Conservation (phyloP, 2,329 filamentous ascomycete species). For the Phaeosphaeriaceae sp. region DNA sequence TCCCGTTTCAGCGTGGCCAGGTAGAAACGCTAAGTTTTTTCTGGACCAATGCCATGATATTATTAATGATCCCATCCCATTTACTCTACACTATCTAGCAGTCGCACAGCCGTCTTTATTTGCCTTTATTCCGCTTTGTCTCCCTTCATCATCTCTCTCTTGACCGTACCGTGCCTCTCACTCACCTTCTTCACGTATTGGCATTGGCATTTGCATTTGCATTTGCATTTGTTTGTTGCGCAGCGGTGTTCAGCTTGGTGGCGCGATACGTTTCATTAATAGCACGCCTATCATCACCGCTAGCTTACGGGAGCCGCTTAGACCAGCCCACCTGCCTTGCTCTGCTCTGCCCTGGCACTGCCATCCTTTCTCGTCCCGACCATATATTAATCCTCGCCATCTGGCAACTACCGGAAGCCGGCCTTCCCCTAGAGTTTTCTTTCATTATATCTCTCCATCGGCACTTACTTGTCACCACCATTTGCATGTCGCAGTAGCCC, state of each 20-base stretch:
- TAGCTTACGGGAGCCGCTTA: constrained; percentile 9
- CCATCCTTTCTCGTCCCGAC: not conserved
- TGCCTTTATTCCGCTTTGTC: not conserved
- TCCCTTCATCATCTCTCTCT: too few relatives aligned
- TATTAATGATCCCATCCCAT: too few relatives aligned
- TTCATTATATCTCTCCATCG: constrained; percentile 15
- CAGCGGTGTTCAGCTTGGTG: constrained; percentile 11
- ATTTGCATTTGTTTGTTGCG: not conserved
- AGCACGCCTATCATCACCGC: constrained; percentile 28
- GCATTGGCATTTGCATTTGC: not conserved
- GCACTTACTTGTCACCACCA: not conserved
- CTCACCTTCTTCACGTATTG: too few relatives aligned
- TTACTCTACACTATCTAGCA: not conserved
- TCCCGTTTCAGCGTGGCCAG: constrained; percentile 33
- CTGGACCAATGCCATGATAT: not conserved
- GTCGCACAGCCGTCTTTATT: not conserved
- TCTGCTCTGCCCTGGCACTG: not conserved
- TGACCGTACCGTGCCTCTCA: too few relatives aligned
- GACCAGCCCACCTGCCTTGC: constrained; percentile 17
- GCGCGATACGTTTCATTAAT: constrained; percentile 12
- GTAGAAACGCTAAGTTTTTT: constrained; percentile 21
- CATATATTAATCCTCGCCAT: constrained; percentile 31
- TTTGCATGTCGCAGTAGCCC: constrained; percentile 21
- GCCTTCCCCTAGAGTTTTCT: constrained; percentile 24
- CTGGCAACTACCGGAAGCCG: constrained; percentile 38